Evolutionary conservation across 768 basidiomycete genomes (phyloP), one percentile per base, ranked within the genome.

Genomic region (Pleurotus eryngii): DNA sequence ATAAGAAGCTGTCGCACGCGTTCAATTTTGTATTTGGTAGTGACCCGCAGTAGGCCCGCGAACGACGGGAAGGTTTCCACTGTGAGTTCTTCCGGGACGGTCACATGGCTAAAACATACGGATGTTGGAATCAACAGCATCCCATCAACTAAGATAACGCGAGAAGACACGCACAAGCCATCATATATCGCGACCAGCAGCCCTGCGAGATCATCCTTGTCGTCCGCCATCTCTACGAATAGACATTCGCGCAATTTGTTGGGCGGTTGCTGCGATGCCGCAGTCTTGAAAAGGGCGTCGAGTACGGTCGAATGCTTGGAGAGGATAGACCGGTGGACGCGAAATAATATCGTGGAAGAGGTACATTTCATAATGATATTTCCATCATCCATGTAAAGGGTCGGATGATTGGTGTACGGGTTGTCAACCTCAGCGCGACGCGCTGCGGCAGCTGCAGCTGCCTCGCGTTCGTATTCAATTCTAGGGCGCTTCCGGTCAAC

Each of bases 61-160:
- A 54, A 54, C 7, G 22, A n/a, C 8, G 51, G 51, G 39, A 54
- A 54, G 8, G 11, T 54, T 42, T 54, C 51, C 18, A 54, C 51
- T 22, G 35, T 54, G n/a, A 54, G 51, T 54, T 54, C 51, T 14
- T n/a, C 51, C 18, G 37, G 51, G 51, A 40, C 39, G 38, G n/a
- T 54, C 24, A 54, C 18, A 22, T 27, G 37, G 17, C 51, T 54
- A 35, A 35, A 35, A 26, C 20, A 18, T 14, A 48, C 22, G 30
- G 12, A 49, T 22, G 22, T 20, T 17, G 37, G 30, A 8, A 37
- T 30, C 12, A 20, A 50, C 35, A 17, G 30, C 30, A 27, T 37
- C 12, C 12, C 12, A 30, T 5, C n/a, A 51, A 37, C n/a, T 14
- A 15, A n/a, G 26, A 26, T 11, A 5, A 48, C 24, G 46, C 8